These are phyloP conservation scores for Ogataea saltuana DNA, from an alignment of 805 yeast species.

Conservation along the genomic window DNA sequence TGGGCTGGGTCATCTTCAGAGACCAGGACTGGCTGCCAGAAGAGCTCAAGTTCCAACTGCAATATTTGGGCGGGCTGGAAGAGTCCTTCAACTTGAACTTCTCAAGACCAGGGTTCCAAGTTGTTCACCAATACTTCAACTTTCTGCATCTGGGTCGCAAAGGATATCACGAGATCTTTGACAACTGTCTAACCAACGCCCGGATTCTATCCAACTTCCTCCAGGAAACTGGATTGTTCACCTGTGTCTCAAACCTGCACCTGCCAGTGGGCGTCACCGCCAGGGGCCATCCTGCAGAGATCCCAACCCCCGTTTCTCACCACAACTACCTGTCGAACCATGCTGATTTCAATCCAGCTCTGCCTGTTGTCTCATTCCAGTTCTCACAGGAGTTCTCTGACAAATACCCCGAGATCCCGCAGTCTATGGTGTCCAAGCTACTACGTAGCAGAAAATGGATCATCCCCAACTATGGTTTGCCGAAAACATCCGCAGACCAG, in stretches of 20 bases:
- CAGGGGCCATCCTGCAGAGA: slow-evolving; percentile 26
- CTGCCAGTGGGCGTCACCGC: slow-evolving; percentile 46
- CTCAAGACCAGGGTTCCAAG: slow-evolving; percentile 91
- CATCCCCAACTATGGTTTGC: slow-evolving; percentile 85
- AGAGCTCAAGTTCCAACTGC: slow-evolving; percentile 71
- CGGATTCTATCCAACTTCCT: slow-evolving; percentile 62
- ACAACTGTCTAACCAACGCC: slow-evolving; percentile 67
- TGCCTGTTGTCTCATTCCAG: slow-evolving; percentile 88
- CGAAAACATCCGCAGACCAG: slow-evolving; percentile 49
- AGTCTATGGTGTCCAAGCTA: slow-evolving; percentile 67
- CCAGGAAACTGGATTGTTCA: slow-evolving; percentile 66
- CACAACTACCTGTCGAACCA: slow-evolving; percentile 33
- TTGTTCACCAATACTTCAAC: slow-evolving; percentile 83
- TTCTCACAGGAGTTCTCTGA: slow-evolving; percentile 58
- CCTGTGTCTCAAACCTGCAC: slow-evolving; percentile 77
- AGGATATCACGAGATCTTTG: slow-evolving; percentile 70
- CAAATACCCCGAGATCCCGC: slow-evolving; percentile 79
- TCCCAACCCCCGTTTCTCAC: slow-evolving; percentile 19
- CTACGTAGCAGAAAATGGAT: slow-evolving; percentile 83
- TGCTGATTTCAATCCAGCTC: slow-evolving; percentile 63
- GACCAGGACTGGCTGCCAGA: slow-evolving; percentile 63
- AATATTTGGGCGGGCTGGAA: slow-evolving; percentile 86
- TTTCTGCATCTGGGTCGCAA: slow-evolving; percentile 67
- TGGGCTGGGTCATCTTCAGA: slow-evolving; percentile 91
- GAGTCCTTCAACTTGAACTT: slow-evolving; percentile 85